Percentiles rank a stretch among this genome's conserved stretches.
These are phyloP conservation scores for Alnus glutinosa DNA, from an alignment of 306 rosid genomes.

Conservation along the genomic window DNA sequence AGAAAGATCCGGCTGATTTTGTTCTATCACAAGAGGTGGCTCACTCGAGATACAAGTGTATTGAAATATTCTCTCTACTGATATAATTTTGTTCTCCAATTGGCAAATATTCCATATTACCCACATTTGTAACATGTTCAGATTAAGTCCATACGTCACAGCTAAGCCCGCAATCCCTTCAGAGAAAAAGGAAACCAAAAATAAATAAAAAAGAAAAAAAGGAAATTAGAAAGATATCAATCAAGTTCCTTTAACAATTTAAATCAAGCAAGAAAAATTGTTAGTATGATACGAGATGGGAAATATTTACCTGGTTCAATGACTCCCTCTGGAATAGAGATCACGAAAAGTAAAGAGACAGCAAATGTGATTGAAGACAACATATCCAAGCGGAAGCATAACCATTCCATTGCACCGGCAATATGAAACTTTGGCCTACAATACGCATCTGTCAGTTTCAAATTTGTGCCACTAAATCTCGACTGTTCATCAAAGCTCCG, in stretches of 20 bases:
- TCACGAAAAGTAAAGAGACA: constrained; percentile 59
- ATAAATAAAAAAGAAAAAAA: neutral
- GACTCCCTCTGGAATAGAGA: constrained; percentile 63
- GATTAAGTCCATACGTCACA: constrained; percentile 77
- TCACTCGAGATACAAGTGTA: constrained; percentile 68
- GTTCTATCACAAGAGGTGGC: constrained; percentile 67
- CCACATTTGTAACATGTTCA: constrained; percentile 48
- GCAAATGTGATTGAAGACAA: constrained; percentile 63
- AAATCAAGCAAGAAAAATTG: constrained; percentile 1
- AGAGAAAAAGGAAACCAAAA: constrained; percentile 6
- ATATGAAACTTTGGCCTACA: constrained; percentile 62
- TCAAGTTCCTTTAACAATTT: neutral
- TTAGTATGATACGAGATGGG: neutral
- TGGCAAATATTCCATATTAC: constrained; percentile 56
- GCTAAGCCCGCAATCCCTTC: constrained; percentile 82
- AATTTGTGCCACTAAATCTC: constrained; percentile 62
- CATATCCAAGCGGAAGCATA: constrained; percentile 68
- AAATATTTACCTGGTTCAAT: constrained; percentile 61
- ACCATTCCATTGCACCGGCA: constrained; percentile 71
- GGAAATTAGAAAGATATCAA: neutral
- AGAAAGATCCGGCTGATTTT: constrained; percentile 50
- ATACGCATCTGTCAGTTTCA: constrained; percentile 67
- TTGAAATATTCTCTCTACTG: constrained; percentile 83
- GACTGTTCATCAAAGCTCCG: constrained; percentile 74
- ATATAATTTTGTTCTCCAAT: constrained; percentile 79